These are phyloP conservation scores for Leishmania mexicana DNA, from an alignment of 208 protist genomes.

Conservation along the genomic window DNA sequence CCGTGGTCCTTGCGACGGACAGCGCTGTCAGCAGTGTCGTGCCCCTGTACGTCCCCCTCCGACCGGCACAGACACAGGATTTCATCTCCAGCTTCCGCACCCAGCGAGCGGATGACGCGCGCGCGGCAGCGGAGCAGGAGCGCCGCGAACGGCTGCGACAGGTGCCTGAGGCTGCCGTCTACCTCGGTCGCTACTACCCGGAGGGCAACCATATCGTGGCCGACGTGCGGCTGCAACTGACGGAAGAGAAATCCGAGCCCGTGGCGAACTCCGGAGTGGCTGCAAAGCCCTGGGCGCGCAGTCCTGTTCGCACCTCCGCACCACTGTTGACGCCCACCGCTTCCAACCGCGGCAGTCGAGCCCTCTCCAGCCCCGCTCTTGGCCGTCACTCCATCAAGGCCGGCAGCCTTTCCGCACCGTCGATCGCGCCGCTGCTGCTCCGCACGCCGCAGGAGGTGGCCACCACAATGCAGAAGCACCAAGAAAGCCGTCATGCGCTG, in stretches of 20 bases:
- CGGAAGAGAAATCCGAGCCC: not conserved
- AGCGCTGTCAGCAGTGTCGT: not conserved
- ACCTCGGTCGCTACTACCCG: conserved; percentile 31
- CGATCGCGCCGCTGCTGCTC: conserved; percentile 4
- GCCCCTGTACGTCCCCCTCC: conserved; percentile 13
- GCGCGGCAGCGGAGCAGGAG: conserved; percentile 7
- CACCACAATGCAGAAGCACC: conserved; percentile 16
- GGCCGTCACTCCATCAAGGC: not conserved
- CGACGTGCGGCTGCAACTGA: conserved; percentile 1
- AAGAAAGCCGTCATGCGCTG: conserved; percentile 32
- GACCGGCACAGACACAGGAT: conserved; percentile 21
- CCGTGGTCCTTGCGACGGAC: not conserved
- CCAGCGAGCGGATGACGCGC: conserved; percentile 18
- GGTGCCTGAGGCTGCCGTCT: conserved; percentile 16
- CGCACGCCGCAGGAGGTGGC: conserved; percentile 21
- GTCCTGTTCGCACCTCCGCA: not conserved
- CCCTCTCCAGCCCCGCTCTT: not conserved
- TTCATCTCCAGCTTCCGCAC: conserved; percentile 16
- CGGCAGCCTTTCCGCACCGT: not conserved
- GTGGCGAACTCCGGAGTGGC: not conserved
- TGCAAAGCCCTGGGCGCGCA: not conserved
- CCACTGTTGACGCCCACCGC: not conserved
- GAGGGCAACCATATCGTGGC: conserved; percentile 12
- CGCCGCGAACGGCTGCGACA: conserved; percentile 25
- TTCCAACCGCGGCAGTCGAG: not conserved